Base-by-base conservation (phyloP, 352 stramenopile genomes). In the Phytophthora palmivora region DNA sequence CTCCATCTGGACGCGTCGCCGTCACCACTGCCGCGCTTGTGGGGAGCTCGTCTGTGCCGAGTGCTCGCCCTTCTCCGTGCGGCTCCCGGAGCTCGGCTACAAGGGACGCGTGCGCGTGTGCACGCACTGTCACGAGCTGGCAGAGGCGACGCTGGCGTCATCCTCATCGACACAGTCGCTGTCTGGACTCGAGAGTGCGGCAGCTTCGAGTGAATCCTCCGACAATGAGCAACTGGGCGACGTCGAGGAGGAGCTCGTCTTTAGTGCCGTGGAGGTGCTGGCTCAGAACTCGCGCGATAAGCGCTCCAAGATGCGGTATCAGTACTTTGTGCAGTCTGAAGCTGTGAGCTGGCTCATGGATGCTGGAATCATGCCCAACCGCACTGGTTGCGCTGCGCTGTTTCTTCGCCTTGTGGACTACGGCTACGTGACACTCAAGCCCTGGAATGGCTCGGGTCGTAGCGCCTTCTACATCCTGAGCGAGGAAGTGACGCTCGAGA, bases 291-390 rank as follows among this genome's bases (percentile, higher is more conserved):
- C 86, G 45, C 78, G 56, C 11, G 58, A 87, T 46, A 94, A 94
- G 64, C 72, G 82, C 45, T 87, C 78, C n/a, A 85, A 84, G 54
- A 58, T 94, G 30, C 79, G 77, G 70, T 94, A 92, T 74, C 77
- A 90, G 57, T 92, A 92, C 68, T 94, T 95, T 49, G 80, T 93
- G 48, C 82, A 93, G 62, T 93, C 84, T 12, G 86, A 95, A 47
- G 84, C 86, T 14, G 82, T 95, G 55, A 93, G 78, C 61, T 95
- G 86, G 84, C 80, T 95, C 34, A 74, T 86, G 48, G 86, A 95
- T 50, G 78, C 75, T 26, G 74, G 74, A 11, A 69, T 92, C 22
- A 82, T 88, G 64, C 67, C 72, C 43, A 91, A 75, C 53, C 84
- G 86, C 55, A 80, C 70, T 26, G 67, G 56, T 14, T 85, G 72